phyloP scores from a whole-genome alignment of 106 monocot species.

The Allium sativum region DNA sequence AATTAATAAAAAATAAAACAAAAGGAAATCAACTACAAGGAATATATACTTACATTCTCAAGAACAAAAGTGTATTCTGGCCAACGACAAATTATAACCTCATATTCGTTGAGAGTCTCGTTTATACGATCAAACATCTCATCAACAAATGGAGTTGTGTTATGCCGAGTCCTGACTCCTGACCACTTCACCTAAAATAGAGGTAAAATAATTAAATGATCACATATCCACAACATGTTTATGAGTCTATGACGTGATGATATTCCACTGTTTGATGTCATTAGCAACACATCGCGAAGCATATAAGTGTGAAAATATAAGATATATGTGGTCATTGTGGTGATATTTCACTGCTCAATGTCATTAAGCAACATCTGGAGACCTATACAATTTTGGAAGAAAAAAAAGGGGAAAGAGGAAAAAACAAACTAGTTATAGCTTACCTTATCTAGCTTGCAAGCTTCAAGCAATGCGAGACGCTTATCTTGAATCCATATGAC shows the following conservation, averaged over 20 bases:
- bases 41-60: constrained; percentile 65
- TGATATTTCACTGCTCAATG: too few species aligned
- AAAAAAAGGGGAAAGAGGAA: not conserved
- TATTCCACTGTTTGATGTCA: not conserved
- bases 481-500: constrained; percentile 93
- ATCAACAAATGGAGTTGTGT: constrained; percentile 94
- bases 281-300: not conserved
- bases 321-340: too few species aligned
- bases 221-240: not conserved
- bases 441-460: constrained; percentile 96
- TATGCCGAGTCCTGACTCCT: constrained; percentile 73
- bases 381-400: not conserved
- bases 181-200: constrained; percentile 83
- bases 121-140: constrained; percentile 84
- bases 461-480: constrained; percentile 65
- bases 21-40: not conserved
- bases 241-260: not conserved
- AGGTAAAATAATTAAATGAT: too few species aligned
- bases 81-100: constrained; percentile 93
- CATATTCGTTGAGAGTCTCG: constrained; percentile 79
- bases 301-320: too few species aligned
- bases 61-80: constrained; percentile 85
- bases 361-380: too few species aligned
- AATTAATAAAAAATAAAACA: constrained; percentile 1
- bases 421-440: not conserved